These are phyloP conservation scores for Strobilomyces dryophilus DNA, from an alignment of 768 basidiomycete species.

Conservation along the genomic window DNA sequence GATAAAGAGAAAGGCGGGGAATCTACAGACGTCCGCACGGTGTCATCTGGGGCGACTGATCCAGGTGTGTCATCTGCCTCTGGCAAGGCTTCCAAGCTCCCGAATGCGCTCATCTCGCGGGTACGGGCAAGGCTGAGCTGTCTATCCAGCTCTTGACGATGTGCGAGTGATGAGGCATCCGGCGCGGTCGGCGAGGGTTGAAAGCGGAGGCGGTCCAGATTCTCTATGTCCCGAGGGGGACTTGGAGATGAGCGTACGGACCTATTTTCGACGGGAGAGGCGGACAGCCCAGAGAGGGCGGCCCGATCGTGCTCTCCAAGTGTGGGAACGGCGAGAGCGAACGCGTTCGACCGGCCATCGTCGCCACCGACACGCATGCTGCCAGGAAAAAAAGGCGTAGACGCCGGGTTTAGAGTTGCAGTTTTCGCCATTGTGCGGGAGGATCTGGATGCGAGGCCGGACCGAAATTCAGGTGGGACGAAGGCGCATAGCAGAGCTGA, in stretches of 20 bases:
- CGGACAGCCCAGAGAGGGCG: slow-evolving; percentile 54
- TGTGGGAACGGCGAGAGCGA: slow-evolving; percentile 44
- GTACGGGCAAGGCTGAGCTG: slow-evolving; percentile 38
- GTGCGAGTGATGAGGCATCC: slow-evolving; percentile 47
- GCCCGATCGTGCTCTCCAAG: slow-evolving; percentile 41
- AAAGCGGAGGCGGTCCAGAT: slow-evolving; percentile 26
- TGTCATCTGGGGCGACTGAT: slow-evolving; percentile 26
- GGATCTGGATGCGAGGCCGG: slow-evolving; percentile 1
- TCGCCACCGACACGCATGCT: slow-evolving; percentile 51
- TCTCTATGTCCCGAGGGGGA: slow-evolving; percentile 40
- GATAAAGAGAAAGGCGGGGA: slow-evolving; percentile 38
- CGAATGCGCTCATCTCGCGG: slow-evolving; percentile 48
- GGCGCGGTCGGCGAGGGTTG: slow-evolving; percentile 34
- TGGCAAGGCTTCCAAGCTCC: slow-evolving; percentile 48
- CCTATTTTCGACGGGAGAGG: slow-evolving; percentile 61
- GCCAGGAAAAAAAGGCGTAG: slow-evolving; percentile 82
- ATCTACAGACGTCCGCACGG: slow-evolving; percentile 23
- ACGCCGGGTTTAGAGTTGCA: slow-evolving; percentile 74
- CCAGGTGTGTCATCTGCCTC: slow-evolving; percentile 53
- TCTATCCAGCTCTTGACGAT: slow-evolving; percentile 44
- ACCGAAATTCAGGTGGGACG: slow-evolving; percentile 4
- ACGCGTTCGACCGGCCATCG: slow-evolving; percentile 39
- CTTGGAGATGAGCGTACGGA: slow-evolving; percentile 70
- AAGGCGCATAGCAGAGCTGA: not conserved
- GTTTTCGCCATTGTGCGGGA: slow-evolving; percentile 54